These are phyloP conservation scores for Microcos paniculata DNA, from an alignment of 345 rosid species.

Conservation along the genomic window DNA sequence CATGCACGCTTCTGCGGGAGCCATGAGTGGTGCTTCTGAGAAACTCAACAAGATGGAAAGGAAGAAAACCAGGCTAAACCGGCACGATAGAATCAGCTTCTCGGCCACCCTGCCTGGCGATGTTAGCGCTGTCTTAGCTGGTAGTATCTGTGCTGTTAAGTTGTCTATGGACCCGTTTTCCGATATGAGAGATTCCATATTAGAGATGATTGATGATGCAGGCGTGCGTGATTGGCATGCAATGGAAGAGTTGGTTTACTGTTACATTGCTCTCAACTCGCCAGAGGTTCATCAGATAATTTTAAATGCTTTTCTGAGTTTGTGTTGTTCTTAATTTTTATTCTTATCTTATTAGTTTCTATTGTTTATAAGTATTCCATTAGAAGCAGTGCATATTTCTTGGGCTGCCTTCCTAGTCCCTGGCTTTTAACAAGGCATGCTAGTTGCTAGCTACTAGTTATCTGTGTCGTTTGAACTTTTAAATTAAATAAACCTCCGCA, in stretches of 20 bases:
- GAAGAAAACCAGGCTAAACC: too few relatives aligned
- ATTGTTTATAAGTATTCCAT: not conserved
- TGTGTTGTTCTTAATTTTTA: not conserved
- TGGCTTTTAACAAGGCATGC: too few relatives aligned
- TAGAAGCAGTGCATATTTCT: too few relatives aligned
- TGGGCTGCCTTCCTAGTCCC: not conserved
- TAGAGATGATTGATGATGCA: conserved; percentile 23
- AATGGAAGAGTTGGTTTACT: conserved; percentile 26
- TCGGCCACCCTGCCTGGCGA: not conserved
- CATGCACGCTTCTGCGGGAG: too few relatives aligned
- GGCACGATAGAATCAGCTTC: not conserved
- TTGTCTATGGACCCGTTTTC: conserved; percentile 20
- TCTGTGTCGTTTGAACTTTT: too few relatives aligned
- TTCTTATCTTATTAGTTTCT: not conserved
- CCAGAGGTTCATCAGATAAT: conserved; percentile 24
- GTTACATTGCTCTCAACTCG: conserved; percentile 25
- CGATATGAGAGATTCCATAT: conserved; percentile 14
- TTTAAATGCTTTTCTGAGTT: conserved; percentile 18
- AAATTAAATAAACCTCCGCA: too few relatives aligned
- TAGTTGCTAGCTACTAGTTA: too few relatives aligned
- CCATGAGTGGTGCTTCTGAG: too few relatives aligned
- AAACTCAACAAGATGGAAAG: too few relatives aligned
- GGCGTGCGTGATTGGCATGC: conserved; percentile 18
- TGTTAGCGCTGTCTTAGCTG: not conserved
- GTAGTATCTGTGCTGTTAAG: conserved; percentile 11